Percentiles rank a stretch among this genome's conserved stretches.
Conservation (phyloP, 768 basidiomycete genomes). For the Lyophyllum atratum region DNA sequence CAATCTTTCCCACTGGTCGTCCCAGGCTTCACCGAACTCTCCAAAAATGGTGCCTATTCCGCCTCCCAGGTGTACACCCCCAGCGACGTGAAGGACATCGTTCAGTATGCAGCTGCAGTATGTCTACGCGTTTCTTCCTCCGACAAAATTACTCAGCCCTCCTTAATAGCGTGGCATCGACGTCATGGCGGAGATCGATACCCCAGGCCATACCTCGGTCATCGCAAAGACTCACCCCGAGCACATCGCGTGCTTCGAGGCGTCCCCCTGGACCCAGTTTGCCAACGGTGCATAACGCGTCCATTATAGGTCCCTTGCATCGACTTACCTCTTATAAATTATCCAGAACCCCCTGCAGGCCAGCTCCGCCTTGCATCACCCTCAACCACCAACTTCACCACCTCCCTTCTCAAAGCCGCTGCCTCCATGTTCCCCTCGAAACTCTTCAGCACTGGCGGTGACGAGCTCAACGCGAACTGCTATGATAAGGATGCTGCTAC, state of each 20-base stretch:
- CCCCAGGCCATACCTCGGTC: conserved; percentile 78
- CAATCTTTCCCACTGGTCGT: conserved; percentile 80
- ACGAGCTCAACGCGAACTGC: conserved; percentile 73
- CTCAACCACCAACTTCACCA: conserved; percentile 61
- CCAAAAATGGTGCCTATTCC: conserved; percentile 70
- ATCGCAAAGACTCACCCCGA: conserved; percentile 73
- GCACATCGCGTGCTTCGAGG: conserved; percentile 67
- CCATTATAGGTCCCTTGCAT: background rate
- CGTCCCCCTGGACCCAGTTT: conserved; percentile 60
- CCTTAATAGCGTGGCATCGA: conserved; percentile 67
- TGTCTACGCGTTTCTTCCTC: conserved; percentile 25
- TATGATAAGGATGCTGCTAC: conserved; percentile 63
- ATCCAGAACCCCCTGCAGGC: conserved; percentile 76
- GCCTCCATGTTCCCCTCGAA: conserved; percentile 52
- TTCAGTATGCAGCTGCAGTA: conserved; percentile 71
- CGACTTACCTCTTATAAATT: background rate
- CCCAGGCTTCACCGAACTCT: conserved; percentile 58
- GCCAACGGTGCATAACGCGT: conserved; percentile 43
- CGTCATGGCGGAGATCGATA: conserved; percentile 76
- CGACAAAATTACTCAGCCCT: conserved; percentile 1
- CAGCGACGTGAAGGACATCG: conserved; percentile 57
- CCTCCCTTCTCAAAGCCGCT: conserved; percentile 51
- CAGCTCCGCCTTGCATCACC: conserved; percentile 73
- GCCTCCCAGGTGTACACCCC: conserved; percentile 50
- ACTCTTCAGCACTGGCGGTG: conserved; percentile 81